Percentiles rank a stretch among this genome's conserved stretches.
Conservation (phyloP, 1,284 basidiomycete genomes). For the Golubevia pallescens region DNA sequence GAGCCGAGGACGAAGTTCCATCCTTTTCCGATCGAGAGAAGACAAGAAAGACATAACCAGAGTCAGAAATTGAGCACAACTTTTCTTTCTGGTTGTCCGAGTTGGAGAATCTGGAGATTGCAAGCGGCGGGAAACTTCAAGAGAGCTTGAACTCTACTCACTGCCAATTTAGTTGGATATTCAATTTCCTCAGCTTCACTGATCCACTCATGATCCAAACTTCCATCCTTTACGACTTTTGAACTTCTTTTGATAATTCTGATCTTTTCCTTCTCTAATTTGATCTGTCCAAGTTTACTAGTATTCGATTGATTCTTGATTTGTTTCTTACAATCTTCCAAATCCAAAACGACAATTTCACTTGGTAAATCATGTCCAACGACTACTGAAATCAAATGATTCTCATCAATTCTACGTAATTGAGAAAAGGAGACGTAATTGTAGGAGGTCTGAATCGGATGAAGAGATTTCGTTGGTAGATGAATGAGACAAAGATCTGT, state of each 20-base stretch:
- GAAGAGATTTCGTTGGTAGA: conserved; percentile 20
- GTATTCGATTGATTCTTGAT: not conserved
- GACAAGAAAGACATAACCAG: conserved; percentile 17
- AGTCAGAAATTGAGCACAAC: conserved; percentile 7
- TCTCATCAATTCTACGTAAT: conserved; percentile 7
- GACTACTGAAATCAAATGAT: not conserved
- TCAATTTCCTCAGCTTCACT: conserved; percentile 27
- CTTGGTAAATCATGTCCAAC: not conserved
- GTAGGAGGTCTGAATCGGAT: conserved; percentile 18
- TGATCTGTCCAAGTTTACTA: not conserved
- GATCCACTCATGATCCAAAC: conserved; percentile 22
- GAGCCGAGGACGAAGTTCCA: conserved; percentile 27
- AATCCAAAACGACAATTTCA: not conserved
- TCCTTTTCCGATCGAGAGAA: conserved; percentile 15
- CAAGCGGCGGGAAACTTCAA: too few species aligned
- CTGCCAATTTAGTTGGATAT: conserved; percentile 40
- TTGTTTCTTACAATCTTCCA: not conserved
- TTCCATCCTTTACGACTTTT: conserved; percentile 22
- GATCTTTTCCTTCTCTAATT: conserved; percentile 10
- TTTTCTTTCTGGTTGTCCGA: too few species aligned
- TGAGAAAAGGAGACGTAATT: conserved; percentile 23
- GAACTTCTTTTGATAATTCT: conserved; percentile 28
- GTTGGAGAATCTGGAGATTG: too few species aligned
- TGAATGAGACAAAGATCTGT: conserved; percentile 26
- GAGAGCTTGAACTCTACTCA: too few species aligned